phyloP scores from a whole-genome alignment of 106 monocot species.

The Acorus gramineus region DNA sequence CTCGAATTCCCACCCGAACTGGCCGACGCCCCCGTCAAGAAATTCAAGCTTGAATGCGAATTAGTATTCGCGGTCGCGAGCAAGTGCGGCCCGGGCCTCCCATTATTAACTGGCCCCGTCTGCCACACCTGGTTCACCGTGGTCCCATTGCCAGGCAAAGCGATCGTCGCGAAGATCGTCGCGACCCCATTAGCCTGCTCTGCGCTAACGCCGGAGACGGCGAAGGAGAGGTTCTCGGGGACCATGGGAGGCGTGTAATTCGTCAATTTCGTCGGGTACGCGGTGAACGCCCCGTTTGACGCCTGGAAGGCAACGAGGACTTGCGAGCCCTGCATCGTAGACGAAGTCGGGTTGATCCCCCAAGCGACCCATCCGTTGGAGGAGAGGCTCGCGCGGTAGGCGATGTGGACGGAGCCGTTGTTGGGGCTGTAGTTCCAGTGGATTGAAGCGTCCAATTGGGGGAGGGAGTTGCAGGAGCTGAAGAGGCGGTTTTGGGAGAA shows the following conservation, averaged over 20 bases:
- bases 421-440: constrained; percentile 67
- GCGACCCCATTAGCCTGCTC: constrained; percentile 39
- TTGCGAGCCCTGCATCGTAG: constrained; percentile 60
- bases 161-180: constrained; percentile 37
- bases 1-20: no score
- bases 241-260: background rate
- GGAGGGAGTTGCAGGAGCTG: constrained; percentile 40
- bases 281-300: no score
- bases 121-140: constrained; percentile 78
- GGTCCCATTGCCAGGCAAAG: constrained; percentile 20
- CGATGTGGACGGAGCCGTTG: constrained; percentile 55
- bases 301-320: constrained; percentile 1
- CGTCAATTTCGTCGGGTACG: background rate
- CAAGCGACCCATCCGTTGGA: constrained; percentile 80
- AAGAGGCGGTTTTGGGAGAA: background rate
- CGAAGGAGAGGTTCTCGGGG: constrained; percentile 21
- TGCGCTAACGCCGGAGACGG: constrained; percentile 45
- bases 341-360: constrained; percentile 59
- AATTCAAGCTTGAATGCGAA: constrained; percentile 43
- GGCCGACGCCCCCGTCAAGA: constrained; percentile 8
- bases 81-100: constrained; percentile 32
- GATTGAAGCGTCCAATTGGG: constrained; percentile 52
- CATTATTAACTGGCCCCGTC: constrained; percentile 32
- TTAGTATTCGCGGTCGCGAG: constrained; percentile 31
- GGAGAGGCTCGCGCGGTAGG: constrained; percentile 63